Conservation (phyloP, 2,329 filamentous ascomycete species). For the Exophiala spinifera region DNA sequence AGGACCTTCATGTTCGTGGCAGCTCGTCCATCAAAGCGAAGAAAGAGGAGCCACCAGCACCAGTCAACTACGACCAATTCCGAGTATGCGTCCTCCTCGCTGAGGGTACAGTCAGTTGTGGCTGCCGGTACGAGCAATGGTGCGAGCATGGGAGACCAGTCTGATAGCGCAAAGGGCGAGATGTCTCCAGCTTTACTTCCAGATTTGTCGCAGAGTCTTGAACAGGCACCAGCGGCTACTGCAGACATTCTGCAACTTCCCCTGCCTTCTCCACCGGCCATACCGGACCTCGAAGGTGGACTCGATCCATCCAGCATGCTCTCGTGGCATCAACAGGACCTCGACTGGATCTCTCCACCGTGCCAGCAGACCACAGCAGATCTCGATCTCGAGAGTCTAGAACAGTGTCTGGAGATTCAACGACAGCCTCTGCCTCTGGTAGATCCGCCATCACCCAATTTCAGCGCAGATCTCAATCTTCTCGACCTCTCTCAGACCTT, state of each 20-base stretch:
- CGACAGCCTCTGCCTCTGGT: not conserved
- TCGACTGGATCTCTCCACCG: not conserved
- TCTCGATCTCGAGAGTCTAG: slow-evolving; percentile 9
- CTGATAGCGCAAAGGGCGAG: too few relatives aligned
- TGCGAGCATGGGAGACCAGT: too few relatives aligned
- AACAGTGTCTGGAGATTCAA: slow-evolving; percentile 17
- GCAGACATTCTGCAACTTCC: too few relatives aligned
- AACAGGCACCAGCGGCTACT: too few relatives aligned
- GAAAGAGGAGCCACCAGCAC: not conserved
- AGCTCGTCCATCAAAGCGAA: slow-evolving; percentile 8
- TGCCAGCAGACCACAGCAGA: not conserved
- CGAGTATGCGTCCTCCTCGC: too few relatives aligned
- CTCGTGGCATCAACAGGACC: not conserved
- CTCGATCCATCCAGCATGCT: not conserved
- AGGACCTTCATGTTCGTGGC: slow-evolving; percentile 10
- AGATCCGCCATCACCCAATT: not conserved
- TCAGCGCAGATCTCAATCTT: not conserved
- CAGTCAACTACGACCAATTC: not conserved
- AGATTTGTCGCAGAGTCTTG: too few relatives aligned
- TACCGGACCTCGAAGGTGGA: not conserved
- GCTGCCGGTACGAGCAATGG: too few relatives aligned
- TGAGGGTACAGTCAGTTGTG: too few relatives aligned
- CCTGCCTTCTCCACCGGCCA: too few relatives aligned
- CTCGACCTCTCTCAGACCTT: not conserved
- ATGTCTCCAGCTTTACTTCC: too few relatives aligned